Evolutionary conservation across 2,329 filamentous ascomycete genomes (phyloP).

Genomic region (Pestalotiopsis sp.): DNA sequence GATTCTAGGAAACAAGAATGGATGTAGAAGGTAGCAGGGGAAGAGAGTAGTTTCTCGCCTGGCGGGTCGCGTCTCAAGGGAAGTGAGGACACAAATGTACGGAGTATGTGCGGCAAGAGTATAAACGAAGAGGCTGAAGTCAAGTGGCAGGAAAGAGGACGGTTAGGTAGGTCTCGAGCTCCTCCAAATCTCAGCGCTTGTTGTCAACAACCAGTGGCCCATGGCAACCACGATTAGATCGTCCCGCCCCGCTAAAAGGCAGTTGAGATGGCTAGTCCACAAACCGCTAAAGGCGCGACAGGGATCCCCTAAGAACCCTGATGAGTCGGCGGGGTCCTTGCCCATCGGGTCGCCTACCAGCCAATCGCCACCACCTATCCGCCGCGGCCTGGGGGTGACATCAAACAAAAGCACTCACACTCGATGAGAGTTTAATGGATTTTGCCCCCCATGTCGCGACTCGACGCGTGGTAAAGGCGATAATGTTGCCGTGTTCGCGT

Average conservation of each 20-base stretch:
- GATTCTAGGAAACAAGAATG: not conserved
- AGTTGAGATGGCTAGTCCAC: not conserved
- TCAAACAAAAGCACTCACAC: constrained; percentile 13
- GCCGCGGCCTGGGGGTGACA: not conserved
- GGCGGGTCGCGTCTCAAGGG: not conserved
- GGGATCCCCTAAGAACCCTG: not conserved
- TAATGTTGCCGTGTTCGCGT: not conserved
- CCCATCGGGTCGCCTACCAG: constrained; percentile 2
- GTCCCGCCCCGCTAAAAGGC: not conserved
- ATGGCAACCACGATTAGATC: constrained; percentile 30
- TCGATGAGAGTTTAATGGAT: constrained; percentile 6
- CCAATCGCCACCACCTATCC: constrained; percentile 9
- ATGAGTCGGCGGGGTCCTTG: not conserved
- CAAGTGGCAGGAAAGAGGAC: not conserved
- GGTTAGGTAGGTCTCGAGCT: not conserved
- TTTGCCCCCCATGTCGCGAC: not conserved
- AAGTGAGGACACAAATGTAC: not conserved
- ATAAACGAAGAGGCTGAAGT: not conserved
- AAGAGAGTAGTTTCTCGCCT: not conserved
- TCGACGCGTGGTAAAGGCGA: constrained; percentile 1
- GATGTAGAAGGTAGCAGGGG: not conserved
- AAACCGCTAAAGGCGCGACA: not conserved
- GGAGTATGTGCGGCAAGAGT: not conserved
- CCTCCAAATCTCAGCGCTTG: constrained; percentile 13
- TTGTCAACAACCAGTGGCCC: constrained; percentile 30